Conservation (phyloP, 148 eudicot species). For the Rhododendron ferrugineum region DNA sequence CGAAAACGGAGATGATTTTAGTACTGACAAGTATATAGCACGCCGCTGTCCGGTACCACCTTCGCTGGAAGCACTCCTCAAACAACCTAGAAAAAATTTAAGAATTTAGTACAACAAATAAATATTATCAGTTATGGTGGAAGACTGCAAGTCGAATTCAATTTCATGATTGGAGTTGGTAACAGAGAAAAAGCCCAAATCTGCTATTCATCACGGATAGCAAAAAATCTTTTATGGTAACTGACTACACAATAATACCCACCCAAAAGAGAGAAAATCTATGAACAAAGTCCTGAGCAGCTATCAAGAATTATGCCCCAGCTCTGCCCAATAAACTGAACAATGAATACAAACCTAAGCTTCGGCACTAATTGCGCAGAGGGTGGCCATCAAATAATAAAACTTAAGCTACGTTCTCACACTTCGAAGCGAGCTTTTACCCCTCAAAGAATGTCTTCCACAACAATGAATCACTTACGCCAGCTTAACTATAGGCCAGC, state of each 20-base stretch:
- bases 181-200: background rate
- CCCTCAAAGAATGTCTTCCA: background rate
- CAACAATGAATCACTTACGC: background rate
- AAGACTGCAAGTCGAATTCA: background rate
- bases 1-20: conserved; percentile 12
- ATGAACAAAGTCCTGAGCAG: background rate
- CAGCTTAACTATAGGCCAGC: background rate
- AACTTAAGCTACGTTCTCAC: background rate
- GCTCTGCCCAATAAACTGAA: background rate
- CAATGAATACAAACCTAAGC: background rate
- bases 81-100: conserved; percentile 54
- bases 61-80: conserved; percentile 92
- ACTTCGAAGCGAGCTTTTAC: background rate
- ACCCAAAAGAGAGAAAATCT: background rate
- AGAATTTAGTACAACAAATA: background rate
- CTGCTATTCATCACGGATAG: background rate
- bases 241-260: too few species aligned
- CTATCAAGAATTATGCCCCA: background rate
- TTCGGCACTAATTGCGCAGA: background rate
- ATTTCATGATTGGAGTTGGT: background rate
- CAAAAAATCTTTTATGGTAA: background rate
- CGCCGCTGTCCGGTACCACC: conserved; percentile 97
- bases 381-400: background rate
- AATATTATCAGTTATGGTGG: background rate
- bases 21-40: conserved; percentile 90